Conservation (phyloP, 768 basidiomycete species). For the Serendipita sp. region DNA sequence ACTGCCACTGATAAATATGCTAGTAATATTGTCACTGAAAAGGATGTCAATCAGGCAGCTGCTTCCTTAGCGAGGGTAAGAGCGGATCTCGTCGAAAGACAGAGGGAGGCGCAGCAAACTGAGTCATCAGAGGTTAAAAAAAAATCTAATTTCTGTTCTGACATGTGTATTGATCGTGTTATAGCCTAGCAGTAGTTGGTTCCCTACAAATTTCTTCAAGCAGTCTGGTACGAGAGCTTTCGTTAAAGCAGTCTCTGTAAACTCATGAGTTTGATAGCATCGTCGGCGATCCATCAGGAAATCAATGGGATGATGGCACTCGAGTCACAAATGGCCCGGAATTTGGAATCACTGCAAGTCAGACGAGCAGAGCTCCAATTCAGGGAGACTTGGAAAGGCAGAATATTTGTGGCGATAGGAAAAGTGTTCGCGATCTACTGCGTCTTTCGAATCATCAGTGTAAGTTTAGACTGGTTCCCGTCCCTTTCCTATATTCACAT, state of each 20-base stretch:
- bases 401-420: conserved; percentile 30
- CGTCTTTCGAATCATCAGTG: conserved; percentile 42
- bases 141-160: neutral
- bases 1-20: neutral
- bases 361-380: conserved; percentile 35
- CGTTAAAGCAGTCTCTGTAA: neutral
- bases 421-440: conserved; percentile 53
- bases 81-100: conserved; percentile 12
- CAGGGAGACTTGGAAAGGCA: conserved; percentile 39
- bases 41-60: conserved; percentile 12
- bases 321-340: conserved; percentile 49
- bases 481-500: conserved; percentile 10
- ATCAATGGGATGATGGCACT: conserved; percentile 48
- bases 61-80: conserved; percentile 13
- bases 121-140: neutral
- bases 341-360: conserved; percentile 34
- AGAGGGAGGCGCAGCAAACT: conserved; percentile 9
- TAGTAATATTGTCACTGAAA: conserved; percentile 9
- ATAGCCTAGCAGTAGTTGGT: neutral
- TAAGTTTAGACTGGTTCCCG: conserved; percentile 21
- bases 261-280: neutral
- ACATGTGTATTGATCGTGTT: neutral
- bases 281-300: conserved; percentile 30
- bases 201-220: conserved; percentile 3
- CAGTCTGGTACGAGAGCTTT: neutral